phyloP scores from a whole-genome alignment of 2,329 filamentous ascomycete genomes.

The Aspergillus costaricaensis region DNA sequence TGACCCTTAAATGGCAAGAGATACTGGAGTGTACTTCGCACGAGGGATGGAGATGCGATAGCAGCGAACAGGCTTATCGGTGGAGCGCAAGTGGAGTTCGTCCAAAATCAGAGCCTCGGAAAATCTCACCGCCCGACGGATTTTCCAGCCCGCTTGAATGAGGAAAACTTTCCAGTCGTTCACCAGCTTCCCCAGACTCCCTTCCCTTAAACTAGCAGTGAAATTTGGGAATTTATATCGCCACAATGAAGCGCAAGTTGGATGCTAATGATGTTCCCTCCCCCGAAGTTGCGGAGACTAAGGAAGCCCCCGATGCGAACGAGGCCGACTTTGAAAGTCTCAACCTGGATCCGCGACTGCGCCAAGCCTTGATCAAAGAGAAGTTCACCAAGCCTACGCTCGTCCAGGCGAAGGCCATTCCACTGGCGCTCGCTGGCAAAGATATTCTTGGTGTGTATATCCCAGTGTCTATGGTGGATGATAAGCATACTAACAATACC shows the following conservation, averaged over 20 bases:
- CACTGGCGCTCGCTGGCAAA: conserved; percentile 79
- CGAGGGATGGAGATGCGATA: background rate
- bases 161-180: conserved; percentile 32
- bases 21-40: no score
- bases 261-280: conserved; percentile 51
- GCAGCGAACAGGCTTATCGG: background rate
- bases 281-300: conserved; percentile 31
- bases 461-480: background rate
- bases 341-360: conserved; percentile 77
- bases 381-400: conserved; percentile 84
- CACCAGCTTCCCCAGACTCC: conserved; percentile 6
- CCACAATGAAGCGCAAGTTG: conserved; percentile 53
- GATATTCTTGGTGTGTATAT: conserved; percentile 68
- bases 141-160: conserved; percentile 20
- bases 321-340: conserved; percentile 70
- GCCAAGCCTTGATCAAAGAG: conserved; percentile 82
- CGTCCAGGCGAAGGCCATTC: conserved; percentile 85
- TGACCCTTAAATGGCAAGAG: no score
- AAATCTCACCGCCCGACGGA: conserved; percentile 37
- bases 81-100: background rate
- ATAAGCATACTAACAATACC: conserved; percentile 22
- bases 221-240: conserved; percentile 10
- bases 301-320: conserved; percentile 26
- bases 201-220: background rate
- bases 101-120: conserved; percentile 27